Base-by-base conservation (phyloP, 768 basidiomycete species). In the Phylloporus sp. region DNA sequence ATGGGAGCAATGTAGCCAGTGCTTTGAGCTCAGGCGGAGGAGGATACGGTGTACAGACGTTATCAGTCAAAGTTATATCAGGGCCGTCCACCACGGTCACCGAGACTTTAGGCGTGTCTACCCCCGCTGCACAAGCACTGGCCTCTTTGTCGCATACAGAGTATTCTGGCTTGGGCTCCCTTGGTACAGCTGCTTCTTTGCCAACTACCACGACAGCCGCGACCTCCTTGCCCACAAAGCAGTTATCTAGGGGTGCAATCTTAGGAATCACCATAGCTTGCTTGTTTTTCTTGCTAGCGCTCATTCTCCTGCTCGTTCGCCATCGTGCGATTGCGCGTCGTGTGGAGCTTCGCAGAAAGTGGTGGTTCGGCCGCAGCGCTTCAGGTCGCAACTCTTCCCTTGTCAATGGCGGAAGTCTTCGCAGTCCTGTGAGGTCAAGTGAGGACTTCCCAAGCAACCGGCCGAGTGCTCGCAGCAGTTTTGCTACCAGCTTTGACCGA, bases 401-500 rank as follows among this genome's bases (percentile, higher is more conserved):
- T 23, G 44, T 55, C 11, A 56, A 42, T 5, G 26, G 38, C 39
- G 53, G 52, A 29, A 46, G 46, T 24, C 44, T 54, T 35, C 53
- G 23, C 23, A 50, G 40, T 22, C 47, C 57, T 26, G 46, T 32
- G 15, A 42, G 44, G 33, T 50, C 49, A 36, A 58, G 52, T 24
- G 54, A 28, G 23, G 52, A 56, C 29, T 44, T 50, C 3, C 45
- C 50, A 14, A 32, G 44, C 13, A 66, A 66, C 43, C 59, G 62
- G 18, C 52, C 47, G 35, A 72, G 66, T 38, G 61, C 68, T 3
- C 71, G 80, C 39, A 84, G 82, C 62, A 84, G 81, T 64, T 84
- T 84, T 42, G 83, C 73, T 15, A 83, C 82, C 15, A 77, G 73
- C n/a, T 71, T 74, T 55, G 79, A 81, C 43, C 74, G 74, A 18